Evolutionary conservation across 257 asterid genomes (phyloP).

Genomic region (Solanum ahanhuiri): DNA sequence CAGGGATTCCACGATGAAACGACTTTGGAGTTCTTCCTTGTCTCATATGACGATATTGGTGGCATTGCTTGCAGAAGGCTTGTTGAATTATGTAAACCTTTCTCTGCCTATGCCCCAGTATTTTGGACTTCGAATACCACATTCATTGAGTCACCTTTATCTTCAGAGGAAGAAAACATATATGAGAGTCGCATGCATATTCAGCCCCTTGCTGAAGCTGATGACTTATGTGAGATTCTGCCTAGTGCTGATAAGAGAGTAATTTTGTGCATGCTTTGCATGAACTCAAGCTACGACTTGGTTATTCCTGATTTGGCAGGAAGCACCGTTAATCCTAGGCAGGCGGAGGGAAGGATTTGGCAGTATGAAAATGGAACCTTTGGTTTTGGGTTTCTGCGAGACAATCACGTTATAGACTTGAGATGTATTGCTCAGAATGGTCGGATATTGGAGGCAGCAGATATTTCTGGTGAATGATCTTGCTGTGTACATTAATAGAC

Average conservation of each 20-base stretch:
- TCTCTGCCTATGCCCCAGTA: conserved; percentile 40
- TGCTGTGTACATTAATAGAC: not conserved
- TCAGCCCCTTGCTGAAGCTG: conserved; percentile 35
- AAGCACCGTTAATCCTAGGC: conserved; percentile 30
- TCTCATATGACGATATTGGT: conserved; percentile 72
- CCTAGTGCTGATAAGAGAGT: conserved; percentile 16
- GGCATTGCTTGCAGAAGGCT: conserved; percentile 80
- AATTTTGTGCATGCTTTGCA: conserved; percentile 49
- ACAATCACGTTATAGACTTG: conserved; percentile 47
- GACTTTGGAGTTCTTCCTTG: conserved; percentile 72
- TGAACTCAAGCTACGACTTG: conserved; percentile 71
- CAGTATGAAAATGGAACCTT: conserved; percentile 57
- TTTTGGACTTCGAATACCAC: conserved; percentile 65
- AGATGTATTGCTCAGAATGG: conserved; percentile 52
- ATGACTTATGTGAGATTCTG: conserved; percentile 13
- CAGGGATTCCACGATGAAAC: conserved; percentile 74
- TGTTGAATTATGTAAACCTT: conserved; percentile 44
- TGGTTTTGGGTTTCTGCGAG: conserved; percentile 78
- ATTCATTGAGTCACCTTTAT: conserved; percentile 50
- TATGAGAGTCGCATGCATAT: conserved; percentile 51
- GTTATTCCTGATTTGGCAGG: conserved; percentile 57
- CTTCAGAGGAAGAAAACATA: conserved; percentile 50
- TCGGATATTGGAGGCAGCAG: conserved; percentile 35
- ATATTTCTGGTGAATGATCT: conserved; percentile 16
- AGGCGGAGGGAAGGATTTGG: conserved; percentile 78